Evolutionary conservation across 805 yeast genomes (phyloP).

Genomic region (Zygoascus biomembranicola): DNA sequence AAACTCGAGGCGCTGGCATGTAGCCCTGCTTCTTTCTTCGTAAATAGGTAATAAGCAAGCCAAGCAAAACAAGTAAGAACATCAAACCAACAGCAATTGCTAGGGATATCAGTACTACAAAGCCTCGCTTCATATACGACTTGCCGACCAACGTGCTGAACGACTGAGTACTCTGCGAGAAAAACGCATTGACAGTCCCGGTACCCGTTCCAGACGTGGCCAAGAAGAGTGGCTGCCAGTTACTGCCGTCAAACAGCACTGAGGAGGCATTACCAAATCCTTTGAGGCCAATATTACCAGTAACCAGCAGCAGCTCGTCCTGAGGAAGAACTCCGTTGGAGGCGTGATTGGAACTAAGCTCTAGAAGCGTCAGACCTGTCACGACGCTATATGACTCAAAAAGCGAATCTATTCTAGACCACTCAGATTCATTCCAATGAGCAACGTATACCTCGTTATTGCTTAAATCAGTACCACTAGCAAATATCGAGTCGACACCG

Average conservation of each 20-base stretch:
- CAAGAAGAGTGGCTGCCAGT: constrained; percentile 60
- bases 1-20: constrained; percentile 43
- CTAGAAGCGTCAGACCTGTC: constrained; percentile 39
- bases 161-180: constrained; percentile 22
- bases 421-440: constrained; percentile 40
- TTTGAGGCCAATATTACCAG: constrained; percentile 47
- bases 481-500: constrained; percentile 38
- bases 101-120: constrained; percentile 57
- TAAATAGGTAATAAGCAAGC: constrained; percentile 34
- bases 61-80: constrained; percentile 34
- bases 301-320: constrained; percentile 42
- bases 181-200: constrained; percentile 25
- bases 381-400: constrained; percentile 32
- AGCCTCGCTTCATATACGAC: constrained; percentile 42
- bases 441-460: constrained; percentile 28
- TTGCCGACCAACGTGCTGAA: constrained; percentile 14
- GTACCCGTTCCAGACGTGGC: constrained; percentile 17
- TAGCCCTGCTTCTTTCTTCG: constrained; percentile 35
- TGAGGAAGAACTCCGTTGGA: constrained; percentile 33
- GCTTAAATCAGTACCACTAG: constrained; percentile 28
- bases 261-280: constrained; percentile 50
- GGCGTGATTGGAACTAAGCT: constrained; percentile 24
- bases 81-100: constrained; percentile 56
- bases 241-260: constrained; percentile 56
- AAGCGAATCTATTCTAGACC: constrained; percentile 38